These are phyloP conservation scores for Schrenkiella parvula DNA, from an alignment of 345 rosid genomes.

Conservation along the genomic window DNA sequence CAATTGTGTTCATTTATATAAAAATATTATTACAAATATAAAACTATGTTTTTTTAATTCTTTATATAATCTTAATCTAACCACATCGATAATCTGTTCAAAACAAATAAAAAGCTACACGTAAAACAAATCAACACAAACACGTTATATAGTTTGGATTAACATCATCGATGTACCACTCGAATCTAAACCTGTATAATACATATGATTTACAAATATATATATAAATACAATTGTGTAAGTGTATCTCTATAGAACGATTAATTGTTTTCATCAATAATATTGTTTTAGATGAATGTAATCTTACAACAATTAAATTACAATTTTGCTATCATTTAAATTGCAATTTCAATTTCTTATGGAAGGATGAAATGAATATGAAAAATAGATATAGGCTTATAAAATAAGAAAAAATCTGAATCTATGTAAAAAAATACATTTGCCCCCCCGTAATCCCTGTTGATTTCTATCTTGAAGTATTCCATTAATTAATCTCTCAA, in stretches of 20 bases:
- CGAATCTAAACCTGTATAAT: not conserved
- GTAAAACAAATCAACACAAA: not conserved
- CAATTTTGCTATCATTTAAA: not conserved
- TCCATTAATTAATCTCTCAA: not conserved
- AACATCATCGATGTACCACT: not conserved
- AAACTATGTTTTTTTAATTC: too few species aligned
- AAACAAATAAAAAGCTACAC: too few species aligned
- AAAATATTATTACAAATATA: too few species aligned
- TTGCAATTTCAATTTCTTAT: not conserved
- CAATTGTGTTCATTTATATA: too few species aligned
- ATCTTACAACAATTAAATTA: too few species aligned
- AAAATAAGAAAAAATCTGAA: not conserved
- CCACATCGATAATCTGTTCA: too few species aligned
- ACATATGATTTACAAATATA: too few species aligned
- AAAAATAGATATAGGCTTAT: not conserved
- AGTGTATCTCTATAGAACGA: too few species aligned
- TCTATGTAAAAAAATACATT: not conserved
- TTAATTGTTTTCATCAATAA: not conserved
- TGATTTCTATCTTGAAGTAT: not conserved
- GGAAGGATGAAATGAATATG: not conserved
- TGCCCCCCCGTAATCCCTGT: not conserved
- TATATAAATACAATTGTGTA: not conserved
- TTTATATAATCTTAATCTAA: too few species aligned
- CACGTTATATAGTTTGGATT: not conserved
- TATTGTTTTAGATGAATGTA: not conserved